Conservation (phyloP, 495 filamentous ascomycete species). For the Hyphodiscus hymeniophilus region DNA sequence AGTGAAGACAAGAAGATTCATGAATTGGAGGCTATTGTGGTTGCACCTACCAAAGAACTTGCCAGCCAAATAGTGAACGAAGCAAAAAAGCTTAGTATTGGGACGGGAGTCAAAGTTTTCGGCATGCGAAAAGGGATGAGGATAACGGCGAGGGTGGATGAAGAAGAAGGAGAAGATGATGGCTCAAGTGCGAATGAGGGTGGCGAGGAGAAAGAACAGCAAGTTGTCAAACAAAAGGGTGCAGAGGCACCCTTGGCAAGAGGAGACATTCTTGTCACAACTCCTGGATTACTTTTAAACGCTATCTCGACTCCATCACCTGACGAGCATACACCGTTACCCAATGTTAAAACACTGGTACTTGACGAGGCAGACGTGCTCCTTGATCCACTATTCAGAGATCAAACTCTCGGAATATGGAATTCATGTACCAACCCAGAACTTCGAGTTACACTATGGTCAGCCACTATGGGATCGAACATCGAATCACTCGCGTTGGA, state of each 20-base stretch:
- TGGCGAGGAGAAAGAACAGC: conserved; percentile 28
- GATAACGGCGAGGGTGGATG: conserved; percentile 36
- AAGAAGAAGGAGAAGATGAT: conserved; percentile 20
- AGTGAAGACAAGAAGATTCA: conserved; percentile 32
- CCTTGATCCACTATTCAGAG: conserved; percentile 80
- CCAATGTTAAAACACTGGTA: conserved; percentile 61
- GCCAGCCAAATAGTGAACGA: conserved; percentile 91
- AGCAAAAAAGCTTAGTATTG: conserved; percentile 67
- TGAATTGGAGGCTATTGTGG: conserved; percentile 58
- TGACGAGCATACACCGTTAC: conserved; percentile 39
- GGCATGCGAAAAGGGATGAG: conserved; percentile 80
- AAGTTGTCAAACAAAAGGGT: conserved; percentile 31
- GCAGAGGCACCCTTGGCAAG: conserved; percentile 43
- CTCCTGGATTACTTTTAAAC: conserved; percentile 70
- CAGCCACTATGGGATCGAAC: conserved; percentile 91
- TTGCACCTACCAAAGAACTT: conserved; percentile 90
- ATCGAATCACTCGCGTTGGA: conserved; percentile 69
- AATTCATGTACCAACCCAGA: conserved; percentile 55
- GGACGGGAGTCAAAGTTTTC: conserved; percentile 72
- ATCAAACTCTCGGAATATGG: conserved; percentile 88
- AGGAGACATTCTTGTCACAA: conserved; percentile 83
- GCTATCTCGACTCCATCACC: conserved; percentile 49
- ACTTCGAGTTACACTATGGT: conserved; percentile 77
- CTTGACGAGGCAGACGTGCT: conserved; percentile 95
- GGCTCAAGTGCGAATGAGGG: conserved; percentile 35